A percentile compares a stretch with the other conserved stretches of the same genome.
Evolutionary conservation across 306 rosid species (phyloP).

Genomic region (Mucuna pruriens): DNA sequence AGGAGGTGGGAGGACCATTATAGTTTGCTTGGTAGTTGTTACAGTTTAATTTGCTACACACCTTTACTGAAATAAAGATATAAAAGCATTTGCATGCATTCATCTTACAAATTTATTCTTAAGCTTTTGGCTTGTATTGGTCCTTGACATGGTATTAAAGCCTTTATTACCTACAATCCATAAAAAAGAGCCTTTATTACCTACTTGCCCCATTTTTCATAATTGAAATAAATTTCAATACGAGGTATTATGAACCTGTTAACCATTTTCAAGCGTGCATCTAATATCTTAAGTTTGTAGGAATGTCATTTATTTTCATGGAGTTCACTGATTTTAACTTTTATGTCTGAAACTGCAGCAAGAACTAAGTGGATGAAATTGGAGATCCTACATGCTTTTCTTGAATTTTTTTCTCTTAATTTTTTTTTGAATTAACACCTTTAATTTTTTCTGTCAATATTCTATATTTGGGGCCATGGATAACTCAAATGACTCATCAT

Average conservation of each 20-base stretch:
- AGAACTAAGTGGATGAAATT: no score
- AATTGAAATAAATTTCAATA: neutral
- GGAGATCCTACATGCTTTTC: no score
- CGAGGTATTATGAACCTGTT: neutral
- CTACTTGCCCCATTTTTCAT: conserved; percentile 20
- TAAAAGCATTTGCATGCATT: neutral
- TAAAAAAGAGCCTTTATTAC: no score
- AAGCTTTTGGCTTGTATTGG: conserved; percentile 3
- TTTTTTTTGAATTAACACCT: no score
- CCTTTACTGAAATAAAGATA: neutral
- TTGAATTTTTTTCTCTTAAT: no score
- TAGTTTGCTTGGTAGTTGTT: conserved; percentile 26
- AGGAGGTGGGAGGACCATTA: conserved; percentile 12
- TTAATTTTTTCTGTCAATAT: no score
- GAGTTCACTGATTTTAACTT: no score
- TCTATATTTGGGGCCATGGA: no score
- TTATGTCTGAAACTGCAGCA: no score
- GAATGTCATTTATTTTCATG: no score
- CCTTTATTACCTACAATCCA: neutral
- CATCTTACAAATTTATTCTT: neutral
- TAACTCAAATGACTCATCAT: no score
- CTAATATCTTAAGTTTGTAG: neutral
- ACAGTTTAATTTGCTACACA: conserved; percentile 20
- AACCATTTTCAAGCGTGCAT: neutral
- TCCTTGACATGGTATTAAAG: neutral